Evolutionary conservation across 495 filamentous ascomycete species (phyloP), one percentile per base, ranked within the genome.

Genomic region (Penicillium cataractarum): DNA sequence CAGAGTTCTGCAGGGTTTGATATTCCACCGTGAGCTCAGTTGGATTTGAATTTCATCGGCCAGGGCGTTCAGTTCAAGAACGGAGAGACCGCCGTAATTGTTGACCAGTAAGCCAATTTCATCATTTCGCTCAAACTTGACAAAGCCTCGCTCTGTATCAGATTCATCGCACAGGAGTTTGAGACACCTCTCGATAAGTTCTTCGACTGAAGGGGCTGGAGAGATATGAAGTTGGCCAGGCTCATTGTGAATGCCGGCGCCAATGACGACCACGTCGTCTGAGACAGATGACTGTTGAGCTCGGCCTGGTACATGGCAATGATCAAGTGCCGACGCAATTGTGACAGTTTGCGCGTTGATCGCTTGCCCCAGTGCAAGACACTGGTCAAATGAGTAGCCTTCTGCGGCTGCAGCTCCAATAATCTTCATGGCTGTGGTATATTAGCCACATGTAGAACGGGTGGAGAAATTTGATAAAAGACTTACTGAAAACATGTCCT

Each of bases 181-280:
- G 29, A 57, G 22, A 48, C 59, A 57, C 4, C 51, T 40, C 53
- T 39, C 54, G 3, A 65, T 55, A 1, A 65, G 37, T 15, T 65
- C 42, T 15, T 65, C 63, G 35, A 61, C 57, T 0, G 58, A 44
- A 4, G 63, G 57, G 26, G 57, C 52, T 22, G 57, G 58, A 2
- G 63, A 61, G 39, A 65, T 57, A 2, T 55, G 57, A 31, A 57
- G 44, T 29, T 55, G 53, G 10, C 46, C 63, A 22, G 63, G 63
- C 13, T 65, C 63, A 29, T 65, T 65, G 58, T 65, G 63, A 39
- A 65, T 65, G 22, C 63, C 63, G 53, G 58, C 60, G 17, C 63
- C 63, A 7, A 65, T 17, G 6, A 61, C 63, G 42, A 65, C 55
- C 6, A 54, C 53, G 31, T 57, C 35, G 27, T 51, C 58, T 1